Percentiles rank a stretch among this genome's conserved stretches.
Evolutionary conservation across 164 flowering plant species (phyloP).

Genomic region (Kalanchoe fedtschenkoi): DNA sequence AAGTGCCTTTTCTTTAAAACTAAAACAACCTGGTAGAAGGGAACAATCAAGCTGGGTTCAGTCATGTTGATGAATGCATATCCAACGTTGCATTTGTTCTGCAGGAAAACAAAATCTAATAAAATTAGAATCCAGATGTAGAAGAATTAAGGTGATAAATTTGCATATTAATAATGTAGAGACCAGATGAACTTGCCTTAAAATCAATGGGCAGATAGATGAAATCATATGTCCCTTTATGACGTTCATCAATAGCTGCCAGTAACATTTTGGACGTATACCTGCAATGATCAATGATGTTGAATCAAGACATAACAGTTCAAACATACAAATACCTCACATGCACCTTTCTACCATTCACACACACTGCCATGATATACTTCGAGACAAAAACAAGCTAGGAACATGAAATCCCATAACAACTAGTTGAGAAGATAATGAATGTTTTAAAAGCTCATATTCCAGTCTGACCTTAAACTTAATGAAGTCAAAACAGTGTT

Average conservation of each 20-base stretch:
- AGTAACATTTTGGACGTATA: constrained; percentile 64
- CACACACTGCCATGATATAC: neutral
- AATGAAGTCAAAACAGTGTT: neutral
- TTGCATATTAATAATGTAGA: neutral
- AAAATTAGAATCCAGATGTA: constrained; percentile 1
- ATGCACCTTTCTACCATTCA: neutral
- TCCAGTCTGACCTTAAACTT: neutral
- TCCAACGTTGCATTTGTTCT: constrained; percentile 67
- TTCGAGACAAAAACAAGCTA: neutral
- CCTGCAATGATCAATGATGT: constrained; percentile 24
- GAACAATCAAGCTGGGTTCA: constrained; percentile 39
- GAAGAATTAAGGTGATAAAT: neutral
- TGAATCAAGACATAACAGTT: too few relatives aligned
- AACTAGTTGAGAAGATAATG: neutral
- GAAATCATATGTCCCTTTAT: constrained; percentile 49
- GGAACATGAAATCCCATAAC: neutral
- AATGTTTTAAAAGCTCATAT: too few relatives aligned
- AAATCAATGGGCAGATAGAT: constrained; percentile 58
- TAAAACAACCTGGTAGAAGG: constrained; percentile 40
- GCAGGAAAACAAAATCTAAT: constrained; percentile 10
- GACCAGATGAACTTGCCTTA: constrained; percentile 27
- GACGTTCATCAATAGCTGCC: constrained; percentile 56
- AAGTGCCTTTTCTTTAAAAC: neutral
- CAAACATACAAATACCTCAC: neutral
- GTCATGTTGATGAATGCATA: constrained; percentile 63